These are phyloP conservation scores for Thelonectria blattea DNA, from an alignment of 2,329 filamentous ascomycete species.

Conservation along the genomic window DNA sequence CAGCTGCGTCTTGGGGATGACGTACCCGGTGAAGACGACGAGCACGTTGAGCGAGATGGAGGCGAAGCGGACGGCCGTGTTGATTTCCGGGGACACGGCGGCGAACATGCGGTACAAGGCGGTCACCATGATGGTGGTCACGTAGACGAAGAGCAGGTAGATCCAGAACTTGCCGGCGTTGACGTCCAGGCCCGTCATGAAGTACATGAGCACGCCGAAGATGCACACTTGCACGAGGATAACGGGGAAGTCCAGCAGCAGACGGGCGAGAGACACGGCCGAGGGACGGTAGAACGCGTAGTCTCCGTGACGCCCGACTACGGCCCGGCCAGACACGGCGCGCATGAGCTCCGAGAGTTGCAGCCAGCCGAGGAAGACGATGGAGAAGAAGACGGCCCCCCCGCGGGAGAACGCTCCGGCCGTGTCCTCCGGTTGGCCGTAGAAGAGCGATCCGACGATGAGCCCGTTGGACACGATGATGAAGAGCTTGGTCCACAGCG, in stretches of 20 bases:
- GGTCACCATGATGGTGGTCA: constrained; percentile 12
- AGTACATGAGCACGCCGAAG: constrained; percentile 15
- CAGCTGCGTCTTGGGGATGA: constrained; percentile 60
- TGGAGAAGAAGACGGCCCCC: constrained; percentile 55
- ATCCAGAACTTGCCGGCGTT: constrained; percentile 21
- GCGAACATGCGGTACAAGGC: constrained; percentile 55
- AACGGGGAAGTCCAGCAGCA: constrained; percentile 12
- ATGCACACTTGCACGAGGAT: constrained; percentile 10
- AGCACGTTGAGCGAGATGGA: constrained; percentile 63
- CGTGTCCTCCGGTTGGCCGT: constrained; percentile 66
- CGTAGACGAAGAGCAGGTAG: constrained; percentile 16
- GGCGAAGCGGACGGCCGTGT: constrained; percentile 65
- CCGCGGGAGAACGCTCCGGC: constrained; percentile 65
- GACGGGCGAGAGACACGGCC: constrained; percentile 14
- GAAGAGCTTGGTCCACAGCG: constrained; percentile 79
- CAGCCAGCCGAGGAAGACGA: constrained; percentile 65
- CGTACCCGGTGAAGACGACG: constrained; percentile 69
- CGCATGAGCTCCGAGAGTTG: constrained; percentile 80
- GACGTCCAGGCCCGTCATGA: constrained; percentile 16
- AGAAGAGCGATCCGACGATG: constrained; percentile 81
- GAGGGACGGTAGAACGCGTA: constrained; percentile 40
- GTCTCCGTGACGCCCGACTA: constrained; percentile 56
- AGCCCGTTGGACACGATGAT: constrained; percentile 76
- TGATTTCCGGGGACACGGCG: constrained; percentile 61
- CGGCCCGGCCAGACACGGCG: constrained; percentile 72